Base-by-base conservation (phyloP, 2,329 filamentous ascomycete species). In the Arachnomyces sp. region DNA sequence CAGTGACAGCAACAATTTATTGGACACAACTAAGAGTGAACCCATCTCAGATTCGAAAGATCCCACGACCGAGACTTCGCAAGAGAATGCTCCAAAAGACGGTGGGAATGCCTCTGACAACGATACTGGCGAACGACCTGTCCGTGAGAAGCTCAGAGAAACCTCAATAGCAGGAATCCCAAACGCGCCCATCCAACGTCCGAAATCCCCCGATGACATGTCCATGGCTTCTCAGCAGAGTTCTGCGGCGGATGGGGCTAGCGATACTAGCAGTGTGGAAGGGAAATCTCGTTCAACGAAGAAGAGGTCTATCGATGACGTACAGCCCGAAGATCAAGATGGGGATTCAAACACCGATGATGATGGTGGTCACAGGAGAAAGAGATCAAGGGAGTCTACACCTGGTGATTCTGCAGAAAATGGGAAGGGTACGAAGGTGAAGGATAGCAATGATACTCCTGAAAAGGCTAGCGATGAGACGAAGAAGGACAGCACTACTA, bases 111-210 rank as follows among this genome's bases (percentile, higher is more conserved):
- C 46, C 33, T 61, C 56, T 28, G 62, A 64, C 47, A 61, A 64
- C 45, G 63, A 65, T 29, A 51, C 57, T 36, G 69, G 71, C 44
- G 76, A 79, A 55, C 71, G 69, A 44, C 74, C 74, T 7, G 73
- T 79, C 29, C 65, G 77, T 43, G 72, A 79, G 55, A 75, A 78
- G 58, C 61, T 81, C 39, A 73, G 77, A 57, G 72, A 79, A 51
- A 77, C 77, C 3, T 68, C 72, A n/a, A 77, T 81, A 41, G 71
- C 70, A 30, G 61, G 66, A 13, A 48, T 45, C 5, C 49, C 51
- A 13, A 41, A 54, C 14, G 35, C 29, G n/a, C 36, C 33, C n/a
- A 25, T 25, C 5, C 7, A 7, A 18, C 43, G 20, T 47, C 43
- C n/a, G 31, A 34, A 18, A 43, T 43, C 34, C 36, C 37, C 33